A percentile compares a stretch with the other conserved stretches of the same genome.
These are phyloP conservation scores for Tulasnella sp. DNA, from an alignment of 768 basidiomycete species.

Conservation along the genomic window DNA sequence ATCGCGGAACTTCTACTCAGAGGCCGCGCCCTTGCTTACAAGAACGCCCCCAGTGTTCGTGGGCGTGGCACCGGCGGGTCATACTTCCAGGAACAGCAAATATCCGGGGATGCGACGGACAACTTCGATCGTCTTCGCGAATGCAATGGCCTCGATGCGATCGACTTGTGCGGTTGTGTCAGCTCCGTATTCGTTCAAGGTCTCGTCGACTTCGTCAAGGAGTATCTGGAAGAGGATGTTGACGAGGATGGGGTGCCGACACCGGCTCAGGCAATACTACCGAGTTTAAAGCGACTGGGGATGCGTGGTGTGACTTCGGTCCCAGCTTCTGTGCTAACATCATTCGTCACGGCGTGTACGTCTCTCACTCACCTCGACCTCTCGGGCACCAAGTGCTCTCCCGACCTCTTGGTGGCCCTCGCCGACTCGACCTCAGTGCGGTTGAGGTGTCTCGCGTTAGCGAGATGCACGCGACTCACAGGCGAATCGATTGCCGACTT, in stretches of 20 bases:
- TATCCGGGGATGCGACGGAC: constrained; percentile 54
- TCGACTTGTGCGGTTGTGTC: constrained; percentile 93
- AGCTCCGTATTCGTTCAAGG: constrained; percentile 81
- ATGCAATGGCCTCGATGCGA: constrained; percentile 58
- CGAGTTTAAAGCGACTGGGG: constrained; percentile 65
- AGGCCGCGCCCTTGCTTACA: constrained; percentile 54
- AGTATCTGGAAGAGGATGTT: constrained; percentile 11
- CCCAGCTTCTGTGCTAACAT: constrained; percentile 50
- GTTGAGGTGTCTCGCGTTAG: constrained; percentile 70
- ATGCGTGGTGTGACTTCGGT: constrained; percentile 75
- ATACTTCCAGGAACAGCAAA: constrained; percentile 48
- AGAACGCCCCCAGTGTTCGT: constrained; percentile 1
- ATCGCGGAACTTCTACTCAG: constrained; percentile 85
- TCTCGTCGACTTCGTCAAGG: constrained; percentile 67
- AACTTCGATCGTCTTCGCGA: constrained; percentile 21
- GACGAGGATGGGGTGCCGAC: constrained; percentile 13
- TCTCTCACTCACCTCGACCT: constrained; percentile 83
- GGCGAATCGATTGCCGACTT: constrained; percentile 66
- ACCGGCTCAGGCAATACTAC: constrained; percentile 37
- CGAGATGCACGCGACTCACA: constrained; percentile 74
- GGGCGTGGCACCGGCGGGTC: constrained; percentile 11
- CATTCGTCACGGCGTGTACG: constrained; percentile 73
- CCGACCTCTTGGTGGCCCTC: constrained; percentile 61
- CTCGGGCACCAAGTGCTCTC: constrained; percentile 72
- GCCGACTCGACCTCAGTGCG: constrained; percentile 51